Base-by-base conservation (phyloP, 768 basidiomycete species). In the Xerocomellus chrysenteron region DNA sequence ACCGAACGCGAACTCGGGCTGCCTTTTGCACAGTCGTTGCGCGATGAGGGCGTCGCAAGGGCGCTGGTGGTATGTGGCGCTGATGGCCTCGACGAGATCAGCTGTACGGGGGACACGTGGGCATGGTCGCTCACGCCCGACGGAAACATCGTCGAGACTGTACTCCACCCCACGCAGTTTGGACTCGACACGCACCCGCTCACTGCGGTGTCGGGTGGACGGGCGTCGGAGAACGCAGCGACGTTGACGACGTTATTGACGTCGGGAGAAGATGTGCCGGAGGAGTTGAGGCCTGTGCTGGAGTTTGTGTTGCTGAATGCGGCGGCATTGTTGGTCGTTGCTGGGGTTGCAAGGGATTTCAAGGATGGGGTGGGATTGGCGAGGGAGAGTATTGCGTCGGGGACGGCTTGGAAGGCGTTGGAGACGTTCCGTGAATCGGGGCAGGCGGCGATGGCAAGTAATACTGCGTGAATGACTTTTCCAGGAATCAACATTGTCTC, bases 21-120 rank as follows among this genome's bases (percentile, higher is more conserved):
- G 7, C 85, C 90, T 0, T 98, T 96, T 66, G 94, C 90, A 0
- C 75, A 83, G 48, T 88, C 88, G 3, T 74, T 96, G 30, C 74
- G 75, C 9, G 82, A 90, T 24, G 81, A 86, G n/a, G 89, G 90
- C 16, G 90, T 96, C 9, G 76, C 84, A 62, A 83, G 90, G 33
- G 96, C 94, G 0, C 75, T 95, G 54, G 94, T 99, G 21, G 96
- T 99, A 1, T 98, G 94, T 65, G 96, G 96, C 2, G 83, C 82
- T 36, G 97, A 98, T 68, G 84, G 84, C 1, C 77, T 99, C 41
- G 96, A 98, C 73, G 96, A 98, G 78, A 92, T 99, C 68, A 92
- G 90, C 70, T 94, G 92, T 63, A 94, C 92, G 1, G 96, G 96
- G 1, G 84, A 88, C 14, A 95, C 94, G 11, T 82, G 82, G 73